Percentiles rank a stretch among this genome's conserved stretches.
Evolutionary conservation across 2,329 filamentous ascomycete species (phyloP).

Genomic region (Lecanicillium sp.): DNA sequence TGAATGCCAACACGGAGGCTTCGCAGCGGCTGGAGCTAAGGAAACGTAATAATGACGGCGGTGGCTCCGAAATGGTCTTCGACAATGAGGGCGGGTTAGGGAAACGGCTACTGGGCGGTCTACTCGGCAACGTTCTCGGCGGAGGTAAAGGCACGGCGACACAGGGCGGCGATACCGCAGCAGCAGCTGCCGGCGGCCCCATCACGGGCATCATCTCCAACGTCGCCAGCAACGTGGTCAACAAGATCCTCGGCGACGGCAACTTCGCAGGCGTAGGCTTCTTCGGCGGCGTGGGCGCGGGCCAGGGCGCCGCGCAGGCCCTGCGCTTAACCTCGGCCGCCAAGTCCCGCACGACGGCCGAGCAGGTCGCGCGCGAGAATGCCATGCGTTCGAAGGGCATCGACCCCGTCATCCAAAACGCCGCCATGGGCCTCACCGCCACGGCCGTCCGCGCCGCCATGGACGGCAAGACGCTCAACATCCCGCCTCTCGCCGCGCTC

Average conservation of each 20-base stretch:
- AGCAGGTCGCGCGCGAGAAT: constrained; percentile 23
- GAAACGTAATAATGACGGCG: too few relatives aligned
- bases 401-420: constrained; percentile 25
- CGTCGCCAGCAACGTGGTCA: not conserved
- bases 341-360: constrained; percentile 14
- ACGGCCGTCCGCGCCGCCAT: constrained; percentile 24
- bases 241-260: constrained; percentile 10
- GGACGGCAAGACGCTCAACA: constrained; percentile 12
- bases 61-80: too few relatives aligned
- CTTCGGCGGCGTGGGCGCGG: constrained; percentile 23
- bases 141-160: not conserved
- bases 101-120: not conserved
- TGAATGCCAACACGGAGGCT: constrained; percentile 15
- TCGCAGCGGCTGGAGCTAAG: constrained; percentile 9
- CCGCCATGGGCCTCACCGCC: constrained; percentile 24
- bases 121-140: not conserved
- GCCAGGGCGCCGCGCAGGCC: constrained; percentile 21
- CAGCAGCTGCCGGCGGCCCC: not conserved
- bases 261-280: constrained; percentile 16
- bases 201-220: constrained; percentile 9
- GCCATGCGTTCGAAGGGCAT: constrained; percentile 24
- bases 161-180: not conserved
- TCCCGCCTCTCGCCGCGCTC: constrained; percentile 16
- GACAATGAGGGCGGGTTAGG: too few relatives aligned
- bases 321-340: constrained; percentile 18